Conservation (phyloP, 192 early-diverging fungal species). For the Entophlyctis luteolus region DNA sequence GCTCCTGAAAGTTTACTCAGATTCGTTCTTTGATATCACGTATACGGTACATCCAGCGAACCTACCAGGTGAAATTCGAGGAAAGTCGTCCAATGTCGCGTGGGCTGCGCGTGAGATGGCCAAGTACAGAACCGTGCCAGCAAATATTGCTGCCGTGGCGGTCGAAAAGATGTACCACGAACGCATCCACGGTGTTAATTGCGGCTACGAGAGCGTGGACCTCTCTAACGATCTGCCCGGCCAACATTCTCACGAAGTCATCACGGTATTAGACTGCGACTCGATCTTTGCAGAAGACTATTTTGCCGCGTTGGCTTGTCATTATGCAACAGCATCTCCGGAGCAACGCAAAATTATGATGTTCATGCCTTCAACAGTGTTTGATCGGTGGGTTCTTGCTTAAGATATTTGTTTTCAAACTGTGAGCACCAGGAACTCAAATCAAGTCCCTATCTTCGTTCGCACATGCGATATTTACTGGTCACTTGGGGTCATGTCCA, state of each 20-base stretch:
- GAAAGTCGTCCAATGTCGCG: constrained; percentile 70
- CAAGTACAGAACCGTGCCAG: constrained; percentile 8
- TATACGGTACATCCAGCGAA: constrained; percentile 65
- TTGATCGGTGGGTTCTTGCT: constrained; percentile 42
- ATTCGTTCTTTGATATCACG: constrained; percentile 65
- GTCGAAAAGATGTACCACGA: neutral
- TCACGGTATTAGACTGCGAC: constrained; percentile 74
- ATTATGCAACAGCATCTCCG: constrained; percentile 43
- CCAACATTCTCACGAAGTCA: constrained; percentile 55
- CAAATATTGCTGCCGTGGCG: neutral
- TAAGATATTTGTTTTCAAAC: constrained; percentile 4
- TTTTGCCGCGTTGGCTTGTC: constrained; percentile 50
- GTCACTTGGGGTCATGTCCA: constrained; percentile 72
- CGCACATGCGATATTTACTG: constrained; percentile 71
- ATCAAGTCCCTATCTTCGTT: constrained; percentile 67
- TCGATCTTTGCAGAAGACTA: constrained; percentile 71
- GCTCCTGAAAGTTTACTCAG: constrained; percentile 51
- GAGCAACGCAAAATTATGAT: constrained; percentile 51
- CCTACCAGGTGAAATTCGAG: constrained; percentile 64
- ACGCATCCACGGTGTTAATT: neutral
- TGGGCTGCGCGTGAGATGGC: constrained; percentile 59
- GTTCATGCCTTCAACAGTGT: constrained; percentile 54
- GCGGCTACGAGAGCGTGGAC: neutral
- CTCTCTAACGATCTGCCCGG: constrained; percentile 1
- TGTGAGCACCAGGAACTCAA: constrained; percentile 50